Evolutionary conservation across 2,329 filamentous ascomycete genomes (phyloP).

Genomic region (Pezicula carpinea): DNA sequence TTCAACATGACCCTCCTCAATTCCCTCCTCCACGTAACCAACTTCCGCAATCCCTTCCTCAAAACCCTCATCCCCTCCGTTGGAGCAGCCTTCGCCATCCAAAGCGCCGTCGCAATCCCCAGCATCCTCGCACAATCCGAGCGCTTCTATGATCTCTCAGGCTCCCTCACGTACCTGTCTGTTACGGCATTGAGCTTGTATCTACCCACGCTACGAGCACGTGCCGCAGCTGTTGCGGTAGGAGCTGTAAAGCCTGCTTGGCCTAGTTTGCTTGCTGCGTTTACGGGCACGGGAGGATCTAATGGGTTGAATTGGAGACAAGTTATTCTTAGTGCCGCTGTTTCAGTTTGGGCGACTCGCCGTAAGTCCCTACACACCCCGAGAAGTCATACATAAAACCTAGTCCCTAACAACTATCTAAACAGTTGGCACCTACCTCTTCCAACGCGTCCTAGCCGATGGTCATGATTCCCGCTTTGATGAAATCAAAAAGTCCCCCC

Average conservation of each 20-base stretch:
- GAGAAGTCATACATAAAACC: conserved; percentile 1
- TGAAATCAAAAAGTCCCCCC: conserved; percentile 43
- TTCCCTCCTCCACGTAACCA: conserved; percentile 52
- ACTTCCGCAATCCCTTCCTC: conserved; percentile 58
- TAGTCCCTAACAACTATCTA: neutral
- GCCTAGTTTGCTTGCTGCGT: conserved; percentile 41
- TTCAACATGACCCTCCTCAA: conserved; percentile 31
- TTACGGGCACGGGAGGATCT: conserved; percentile 35
- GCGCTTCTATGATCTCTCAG: conserved; percentile 64
- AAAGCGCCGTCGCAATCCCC: conserved; percentile 57
- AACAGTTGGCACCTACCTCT: conserved; percentile 60
- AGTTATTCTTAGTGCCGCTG: conserved; percentile 46
- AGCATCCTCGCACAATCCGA: conserved; percentile 57
- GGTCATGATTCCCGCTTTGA: conserved; percentile 58
- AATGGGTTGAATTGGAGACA: conserved; percentile 58
- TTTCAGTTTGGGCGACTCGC: conserved; percentile 58
- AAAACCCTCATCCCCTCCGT: conserved; percentile 58
- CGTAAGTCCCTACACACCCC: conserved; percentile 36
- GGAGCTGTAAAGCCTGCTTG: conserved; percentile 36
- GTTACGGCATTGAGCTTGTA: conserved; percentile 59
- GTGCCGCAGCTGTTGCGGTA: conserved; percentile 39
- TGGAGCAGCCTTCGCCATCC: conserved; percentile 57
- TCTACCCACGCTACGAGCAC: conserved; percentile 53
- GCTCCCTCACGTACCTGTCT: conserved; percentile 61
- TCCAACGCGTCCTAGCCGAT: conserved; percentile 52